Evolutionary conservation across 345 rosid genomes (phyloP), one percentile per base, ranked within the genome.

Genomic region (Jatropha curcas): DNA sequence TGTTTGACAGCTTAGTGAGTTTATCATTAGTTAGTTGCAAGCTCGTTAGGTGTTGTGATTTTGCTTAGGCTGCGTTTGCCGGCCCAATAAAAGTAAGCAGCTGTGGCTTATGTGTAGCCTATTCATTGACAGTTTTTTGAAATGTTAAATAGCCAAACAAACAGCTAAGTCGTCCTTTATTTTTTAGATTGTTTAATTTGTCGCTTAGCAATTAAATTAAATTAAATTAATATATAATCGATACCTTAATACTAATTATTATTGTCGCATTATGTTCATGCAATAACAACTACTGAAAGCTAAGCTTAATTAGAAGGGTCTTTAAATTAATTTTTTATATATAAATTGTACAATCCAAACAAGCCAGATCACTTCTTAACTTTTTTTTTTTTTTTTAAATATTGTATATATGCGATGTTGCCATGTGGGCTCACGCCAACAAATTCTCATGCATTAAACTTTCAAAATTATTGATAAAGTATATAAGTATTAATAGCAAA

Each of bases 81-180:
- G 65, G 71, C 76, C 57, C 34, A 1, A 50, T 70, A 70, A n/a
- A n/a, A n/a, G 11, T 4, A 45, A 60, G 59, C 67, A 71, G 74
- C 67, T 71, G 45, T 60, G 57, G 60, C 57, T 71, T 17, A 60
- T 22, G 67, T 19, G 71, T 64, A 14, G 19, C 62, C 48, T n/a
- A 16, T 39, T 60, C 34, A 62, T 63, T 57, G 71, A 43, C 65
- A 56, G 71, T 73, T n/a, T n/a, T n/a, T n/a, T 65, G 30, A 71
- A 31, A 60, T n/a, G n/a, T n/a, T n/a, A n/a, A n/a, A n/a, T n/a
- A 24, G 57, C 22, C 34, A 69, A 37, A 68, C 60, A 43, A 13
- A 17, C 28, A 43, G n/a, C n/a, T n/a, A n/a, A n/a, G n/a, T n/a
- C n/a, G n/a, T n/a, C n/a, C n/a, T n/a, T n/a, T n/a, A n/a, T n/a